These are phyloP conservation scores for Pseudofabraea citricarpa DNA, from an alignment of 2,329 filamentous ascomycete genomes.

Conservation along the genomic window DNA sequence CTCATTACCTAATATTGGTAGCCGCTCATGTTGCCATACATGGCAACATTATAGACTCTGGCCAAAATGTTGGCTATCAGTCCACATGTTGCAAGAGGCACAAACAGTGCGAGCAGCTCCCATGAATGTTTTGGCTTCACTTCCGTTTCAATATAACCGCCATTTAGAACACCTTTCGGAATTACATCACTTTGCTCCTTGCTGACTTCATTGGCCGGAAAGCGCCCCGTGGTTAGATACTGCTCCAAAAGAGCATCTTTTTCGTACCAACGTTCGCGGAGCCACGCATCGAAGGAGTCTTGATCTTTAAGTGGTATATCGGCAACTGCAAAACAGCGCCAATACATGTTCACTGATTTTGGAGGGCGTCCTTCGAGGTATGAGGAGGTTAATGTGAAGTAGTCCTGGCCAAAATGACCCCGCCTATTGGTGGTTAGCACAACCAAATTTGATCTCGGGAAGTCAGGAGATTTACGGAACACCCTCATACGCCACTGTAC, in stretches of 20 bases:
- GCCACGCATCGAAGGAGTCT: slow-evolving; percentile 76
- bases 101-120: slow-evolving; percentile 27
- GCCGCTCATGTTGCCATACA: slow-evolving; percentile 10
- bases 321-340: slow-evolving; percentile 76
- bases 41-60: slow-evolving; percentile 16
- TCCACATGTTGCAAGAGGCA: slow-evolving; percentile 22
- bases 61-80: slow-evolving; percentile 21
- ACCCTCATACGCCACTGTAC: slow-evolving; percentile 93
- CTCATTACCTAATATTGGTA: neutral
- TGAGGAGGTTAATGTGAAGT: slow-evolving; percentile 80
- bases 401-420: slow-evolving; percentile 82
- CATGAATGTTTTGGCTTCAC: slow-evolving; percentile 25
- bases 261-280: slow-evolving; percentile 81
- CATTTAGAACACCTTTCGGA: slow-evolving; percentile 11
- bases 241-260: slow-evolving; percentile 88
- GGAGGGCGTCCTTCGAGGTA: slow-evolving; percentile 86
- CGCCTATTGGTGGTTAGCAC: slow-evolving; percentile 32
- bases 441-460: slow-evolving; percentile 1
- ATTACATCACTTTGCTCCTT: slow-evolving; percentile 9
- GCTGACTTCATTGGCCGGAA: slow-evolving; percentile 46
- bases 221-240: slow-evolving; percentile 71
- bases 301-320: slow-evolving; percentile 76
- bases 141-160: slow-evolving; percentile 26
- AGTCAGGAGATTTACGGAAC: slow-evolving; percentile 63
- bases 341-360: slow-evolving; percentile 95